These are phyloP conservation scores for Seiridium unicorne DNA, from an alignment of 2,329 filamentous ascomycete genomes.

Conservation along the genomic window DNA sequence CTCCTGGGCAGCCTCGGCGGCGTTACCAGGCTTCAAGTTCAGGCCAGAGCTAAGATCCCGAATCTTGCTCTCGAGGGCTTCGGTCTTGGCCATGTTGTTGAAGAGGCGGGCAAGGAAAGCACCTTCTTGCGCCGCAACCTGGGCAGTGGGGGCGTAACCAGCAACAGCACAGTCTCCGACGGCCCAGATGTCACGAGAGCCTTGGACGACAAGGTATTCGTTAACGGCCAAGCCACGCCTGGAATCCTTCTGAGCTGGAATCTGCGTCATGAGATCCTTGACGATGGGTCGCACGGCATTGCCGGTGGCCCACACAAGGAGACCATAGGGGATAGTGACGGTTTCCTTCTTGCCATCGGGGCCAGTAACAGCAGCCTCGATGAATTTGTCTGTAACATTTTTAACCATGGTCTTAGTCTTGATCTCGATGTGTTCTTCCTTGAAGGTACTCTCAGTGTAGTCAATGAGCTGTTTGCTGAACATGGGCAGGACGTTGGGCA, in stretches of 20 bases:
- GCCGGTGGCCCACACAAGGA: constrained; percentile 97
- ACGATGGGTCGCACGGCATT: constrained; percentile 90
- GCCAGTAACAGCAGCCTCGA: constrained; percentile 82
- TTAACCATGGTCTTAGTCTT: constrained; percentile 99
- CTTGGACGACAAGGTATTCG: constrained; percentile 98
- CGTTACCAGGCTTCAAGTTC: constrained; percentile 61
- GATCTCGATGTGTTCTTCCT: constrained; percentile 97
- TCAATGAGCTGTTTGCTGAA: constrained; percentile 99
- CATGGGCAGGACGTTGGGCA: constrained; percentile 94
- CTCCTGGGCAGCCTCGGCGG: constrained; percentile 67
- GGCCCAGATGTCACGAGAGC: constrained; percentile 95
- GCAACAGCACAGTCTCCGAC: constrained; percentile 96
- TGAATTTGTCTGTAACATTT: constrained; percentile 87
- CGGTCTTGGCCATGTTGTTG: constrained; percentile 98
- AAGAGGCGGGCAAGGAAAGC: constrained; percentile 92
- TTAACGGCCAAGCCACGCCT: constrained; percentile 94
- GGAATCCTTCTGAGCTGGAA: constrained; percentile 93
- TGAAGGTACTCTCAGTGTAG: constrained; percentile 98
- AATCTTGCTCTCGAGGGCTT: constrained; percentile 76
- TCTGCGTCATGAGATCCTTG: constrained; percentile 86
- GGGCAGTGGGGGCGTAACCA: constrained; percentile 95
- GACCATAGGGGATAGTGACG: constrained; percentile 85
- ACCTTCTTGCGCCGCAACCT: constrained; percentile 95
- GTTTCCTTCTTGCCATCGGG: constrained; percentile 82
- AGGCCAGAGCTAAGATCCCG: constrained; percentile 62